Base-by-base conservation (phyloP, 1,284 basidiomycete species). In the Ustilago trichophora region DNA sequence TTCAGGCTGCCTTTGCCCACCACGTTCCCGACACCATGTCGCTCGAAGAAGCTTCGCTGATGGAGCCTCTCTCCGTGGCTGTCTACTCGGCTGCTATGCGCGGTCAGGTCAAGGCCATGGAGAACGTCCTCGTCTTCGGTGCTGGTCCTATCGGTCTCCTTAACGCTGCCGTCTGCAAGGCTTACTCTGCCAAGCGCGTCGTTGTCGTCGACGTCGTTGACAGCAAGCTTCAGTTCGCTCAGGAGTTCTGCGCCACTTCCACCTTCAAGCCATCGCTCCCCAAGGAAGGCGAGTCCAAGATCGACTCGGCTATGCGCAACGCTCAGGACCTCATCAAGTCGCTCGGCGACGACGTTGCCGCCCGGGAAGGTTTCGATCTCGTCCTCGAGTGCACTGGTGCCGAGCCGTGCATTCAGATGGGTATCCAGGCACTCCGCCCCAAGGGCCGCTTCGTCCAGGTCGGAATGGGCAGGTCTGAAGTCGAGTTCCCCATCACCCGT, bases 21-120 rank as follows among this genome's bases (percentile, higher is more conserved):
- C 58, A 69, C 26, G 80, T 84, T 11, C 82, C 83, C 0, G 82
- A 83, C 55, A 75, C 75, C 29, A 82, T 85, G 66, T 75, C 79
- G 35, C 69, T 84, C 21, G 83, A 83, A 43, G 83, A 85, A 54
- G 85, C 82, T 6, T 82, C 81, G 4, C 83, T 86, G 90, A 93
- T 97, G 85, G 94, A 98, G 82, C 95, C 95, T 8, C 87, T 97
- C 33, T 88, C 92, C 15, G 95, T 98, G 29, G 95, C 88, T 6
- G 87, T 96, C 12, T 93, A 98, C 82, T 89, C 91, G 1, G 89
- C 96, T 27, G 87, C 88, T 38, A 90, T 87, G 73, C 85, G 93
- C 32, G 93, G 90, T 19, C 83, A 86, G 32, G 85, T 96, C 80
- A 87, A 69, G 16, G 72, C 74, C 11, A 71, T 76, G 59, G 66